Evolutionary conservation across 306 rosid species (phyloP), one percentile per base, ranked within the genome.

Genomic region (Cicer pinnatifidum): DNA sequence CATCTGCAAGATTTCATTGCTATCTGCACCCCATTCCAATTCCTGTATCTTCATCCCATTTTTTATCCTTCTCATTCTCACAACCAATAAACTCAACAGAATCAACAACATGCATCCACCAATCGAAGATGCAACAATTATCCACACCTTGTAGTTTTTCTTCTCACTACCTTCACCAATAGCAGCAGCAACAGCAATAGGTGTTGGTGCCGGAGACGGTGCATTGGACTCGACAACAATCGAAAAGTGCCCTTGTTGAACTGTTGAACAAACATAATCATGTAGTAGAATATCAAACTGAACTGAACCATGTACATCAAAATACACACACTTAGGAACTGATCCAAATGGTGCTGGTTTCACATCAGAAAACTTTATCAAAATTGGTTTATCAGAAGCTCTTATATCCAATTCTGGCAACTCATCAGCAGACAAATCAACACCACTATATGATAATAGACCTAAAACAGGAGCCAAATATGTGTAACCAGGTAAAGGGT

Each of bases 381-480:
- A 73, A 74, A 89, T 86, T 65, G 90, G 89, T 41, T 74, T 62
- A 6, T 77, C 79, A 19, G 89, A 82, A 20, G 93, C 86, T 50
- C 84, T 83, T 4, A 89, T 63, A 45, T 85, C 81, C 63, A 89
- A 73, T 51, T 89, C 93, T 43, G 91, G 93, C 17, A 86, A 73
- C 35, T 81, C 82, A 11, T 43, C 11, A 62, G 89, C 88, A 59
- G 75, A 56, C 41, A 89, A 53, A 82, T 79, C 71, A 23, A 79
- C 59, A 69, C 78, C 93, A 73, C 76, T 82, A 37, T 89, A 89
- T 16, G 91, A 75, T 6, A 89, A 47, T 7, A 89, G 75, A 58
- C 93, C 93, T 20, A 89, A 7, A 81, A 89, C 85, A 52, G 93
- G 91, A 73, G 86, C 85, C 56, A 89, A 59, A 68, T 83, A 89